Evolutionary conservation across 2,329 filamentous ascomycete genomes (phyloP), one percentile per base, ranked within the genome.

Genomic region (Aspergillus sp.): DNA sequence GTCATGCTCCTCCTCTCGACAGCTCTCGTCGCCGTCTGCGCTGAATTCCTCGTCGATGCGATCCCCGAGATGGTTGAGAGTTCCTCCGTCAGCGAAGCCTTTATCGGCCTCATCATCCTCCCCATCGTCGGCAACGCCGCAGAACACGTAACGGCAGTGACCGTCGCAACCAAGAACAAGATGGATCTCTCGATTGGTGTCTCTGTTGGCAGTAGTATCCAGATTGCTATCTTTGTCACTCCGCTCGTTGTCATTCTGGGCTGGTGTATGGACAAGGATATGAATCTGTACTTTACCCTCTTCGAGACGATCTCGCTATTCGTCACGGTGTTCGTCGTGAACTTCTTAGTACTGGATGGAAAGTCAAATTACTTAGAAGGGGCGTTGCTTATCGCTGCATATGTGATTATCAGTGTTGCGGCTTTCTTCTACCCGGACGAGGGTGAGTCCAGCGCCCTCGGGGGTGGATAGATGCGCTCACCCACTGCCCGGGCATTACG

Each of bases 301-400:
- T 87, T 87, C 65, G 84, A 87, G 72, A 87, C 85, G 2, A 79
- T 93, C 23, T 89, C 91, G 46, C 80, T 96, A 46, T 96, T 96
- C 68, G 91, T 95, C 13, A 88, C 91, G 2, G 91, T 92, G 0
- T 86, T 96, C 47, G 83, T 96, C 38, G 91, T 93, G 61, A 96
- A 96, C 74, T 96, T 96, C 73, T 79, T 96, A 48, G 92, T 96
- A 53, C 84, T 89, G 22, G 92, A 96, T 69, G 92, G 92, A 31
- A 87, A 92, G 74, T 93, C 89, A 64, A 92, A 94, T 69, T 95
- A 91, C 80, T 83, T 94, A 0, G 91, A 95, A 76, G 91, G 91
- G 3, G 87, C 88, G 63, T 78, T 94, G 61, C 77, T 95, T 38
- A 90, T 93, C 56, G 91, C 89, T 45, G 83, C 92, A 3, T 95